phyloP scores from a whole-genome alignment of 2,329 filamentous ascomycete genomes.

The Arachnopeziza araneosa region DNA sequence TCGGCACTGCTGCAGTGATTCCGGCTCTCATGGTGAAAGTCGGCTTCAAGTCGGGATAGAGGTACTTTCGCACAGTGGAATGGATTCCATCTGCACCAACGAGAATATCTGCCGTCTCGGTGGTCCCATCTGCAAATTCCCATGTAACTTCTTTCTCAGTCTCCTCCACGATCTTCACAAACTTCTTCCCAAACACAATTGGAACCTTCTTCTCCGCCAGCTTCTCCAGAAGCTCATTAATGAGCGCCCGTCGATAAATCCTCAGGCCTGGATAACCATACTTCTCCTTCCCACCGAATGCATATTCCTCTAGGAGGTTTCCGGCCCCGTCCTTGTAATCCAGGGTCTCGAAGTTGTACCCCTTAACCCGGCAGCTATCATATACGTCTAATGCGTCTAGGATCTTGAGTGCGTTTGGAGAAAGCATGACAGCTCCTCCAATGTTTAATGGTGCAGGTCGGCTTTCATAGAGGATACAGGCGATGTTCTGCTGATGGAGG shows the following conservation, averaged over 20 bases:
- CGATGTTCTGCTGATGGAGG: constrained; percentile 46
- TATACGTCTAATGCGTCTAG: constrained; percentile 47
- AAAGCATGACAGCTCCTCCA: constrained; percentile 53
- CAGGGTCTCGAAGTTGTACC: constrained; percentile 46
- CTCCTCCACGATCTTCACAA: constrained; percentile 39
- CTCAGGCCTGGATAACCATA: constrained; percentile 50
- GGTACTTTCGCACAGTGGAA: constrained; percentile 45
- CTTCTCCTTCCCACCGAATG: constrained; percentile 41
- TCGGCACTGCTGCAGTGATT: constrained; percentile 27
- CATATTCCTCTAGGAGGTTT: constrained; percentile 36
- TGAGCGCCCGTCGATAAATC: constrained; percentile 47
- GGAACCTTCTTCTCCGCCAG: constrained; percentile 36
- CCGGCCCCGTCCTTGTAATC: constrained; percentile 38
- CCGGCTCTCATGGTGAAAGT: constrained; percentile 44
- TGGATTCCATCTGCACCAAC: constrained; percentile 57
- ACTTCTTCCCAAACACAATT: constrained; percentile 44
- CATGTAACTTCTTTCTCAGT: constrained; percentile 37
- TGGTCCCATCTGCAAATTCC: constrained; percentile 42
- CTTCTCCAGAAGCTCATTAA: constrained; percentile 41
- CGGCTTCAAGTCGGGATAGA: constrained; percentile 44
- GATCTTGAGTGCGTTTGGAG: constrained; percentile 51
- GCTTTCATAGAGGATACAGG: constrained; percentile 46
- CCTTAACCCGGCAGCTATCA: constrained; percentile 37
- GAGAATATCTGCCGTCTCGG: constrained; percentile 37
- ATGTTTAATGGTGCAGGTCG: constrained; percentile 40